Base-by-base conservation (phyloP, 2,329 filamentous ascomycete genomes). In the Scedosporium apiospermum region DNA sequence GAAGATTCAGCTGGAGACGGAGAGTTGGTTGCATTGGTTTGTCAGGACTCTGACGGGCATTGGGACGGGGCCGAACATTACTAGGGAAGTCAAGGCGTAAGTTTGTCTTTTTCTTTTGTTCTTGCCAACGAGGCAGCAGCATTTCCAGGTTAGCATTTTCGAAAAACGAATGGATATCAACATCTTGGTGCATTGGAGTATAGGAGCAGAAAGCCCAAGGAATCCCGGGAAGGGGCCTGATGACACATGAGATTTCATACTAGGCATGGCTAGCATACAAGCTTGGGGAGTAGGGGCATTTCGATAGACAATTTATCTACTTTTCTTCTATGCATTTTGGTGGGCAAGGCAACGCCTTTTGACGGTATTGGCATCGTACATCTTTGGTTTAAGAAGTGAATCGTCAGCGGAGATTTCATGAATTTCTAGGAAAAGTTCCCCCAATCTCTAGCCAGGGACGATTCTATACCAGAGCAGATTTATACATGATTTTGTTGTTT, bases 11-110 rank as follows among this genome's bases (percentile, higher is more conserved):
- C 81, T 89, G 6, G 83, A 86, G 73, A 83, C 80, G 64, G 85
- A 88, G 71, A 83, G 84, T 68, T 86, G 83, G 83, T 67, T 84
- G 69, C 80, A 84, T 64, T 89, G 87, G 87, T 74, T 86, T 55
- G 80, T 87, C 46, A 78, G 85, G 72, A 81, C 84, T 41, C 62
- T 86, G 67, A 86, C 83, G 4, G 84, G 84, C 3, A 80, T 86
- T 55, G 83, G 83, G 14, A 85, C 82, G 0, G 82, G 82, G 4
- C 82, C 83, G 18, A 84, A 86, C 66, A 83, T 86, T 59, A 71
- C 74, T 68, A 64, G 63, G 49, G 38, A 44, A 26, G 34, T 60
- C 12, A 60, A 38, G 51, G 51, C 21, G 51, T 23, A 55, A 27
- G 18, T 18, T 23, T n/a, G n/a, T n/a, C 10, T 12, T 38, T 38